Percentiles rank a stretch among this genome's conserved stretches.
Evolutionary conservation across 495 filamentous ascomycete species (phyloP).

Genomic region (Aspergillus leporis): DNA sequence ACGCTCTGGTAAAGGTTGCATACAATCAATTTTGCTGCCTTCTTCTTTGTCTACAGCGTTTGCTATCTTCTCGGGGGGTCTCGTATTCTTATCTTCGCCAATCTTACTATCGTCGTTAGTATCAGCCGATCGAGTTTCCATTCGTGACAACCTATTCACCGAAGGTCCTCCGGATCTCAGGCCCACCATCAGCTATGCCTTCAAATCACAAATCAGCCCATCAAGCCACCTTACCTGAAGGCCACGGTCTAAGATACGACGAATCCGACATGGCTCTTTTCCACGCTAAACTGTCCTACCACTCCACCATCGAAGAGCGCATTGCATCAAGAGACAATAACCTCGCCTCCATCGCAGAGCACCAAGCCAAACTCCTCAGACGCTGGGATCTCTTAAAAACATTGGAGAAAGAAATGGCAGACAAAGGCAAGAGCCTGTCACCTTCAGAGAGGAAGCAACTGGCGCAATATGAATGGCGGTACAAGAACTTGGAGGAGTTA

Average conservation of each 20-base stretch:
- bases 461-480: constrained; percentile 43
- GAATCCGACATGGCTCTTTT: constrained; percentile 48
- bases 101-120: too few species aligned
- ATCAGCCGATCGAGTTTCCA: background rate
- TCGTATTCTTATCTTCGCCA: too few species aligned
- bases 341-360: constrained; percentile 38
- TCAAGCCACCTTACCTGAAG: constrained; percentile 35
- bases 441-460: constrained; percentile 38
- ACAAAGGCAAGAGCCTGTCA: constrained; percentile 34
- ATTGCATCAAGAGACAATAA: constrained; percentile 38
- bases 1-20: too few species aligned
- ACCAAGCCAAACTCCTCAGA: constrained; percentile 38
- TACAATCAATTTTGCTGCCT: too few species aligned
- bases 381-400: constrained; percentile 43
- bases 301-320: constrained; percentile 42
- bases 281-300: constrained; percentile 40
- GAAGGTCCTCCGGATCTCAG: background rate
- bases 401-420: constrained; percentile 36
- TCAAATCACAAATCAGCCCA: constrained; percentile 29
- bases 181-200: constrained; percentile 22
- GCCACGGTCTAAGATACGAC: constrained; percentile 42
- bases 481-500: constrained; percentile 36
- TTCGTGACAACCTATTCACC: background rate
- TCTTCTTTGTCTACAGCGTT: too few species aligned
- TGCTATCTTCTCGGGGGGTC: too few species aligned